Evolutionary conservation across 2,329 filamentous ascomycete species (phyloP).

Genomic region (Meredithiella fracta): DNA sequence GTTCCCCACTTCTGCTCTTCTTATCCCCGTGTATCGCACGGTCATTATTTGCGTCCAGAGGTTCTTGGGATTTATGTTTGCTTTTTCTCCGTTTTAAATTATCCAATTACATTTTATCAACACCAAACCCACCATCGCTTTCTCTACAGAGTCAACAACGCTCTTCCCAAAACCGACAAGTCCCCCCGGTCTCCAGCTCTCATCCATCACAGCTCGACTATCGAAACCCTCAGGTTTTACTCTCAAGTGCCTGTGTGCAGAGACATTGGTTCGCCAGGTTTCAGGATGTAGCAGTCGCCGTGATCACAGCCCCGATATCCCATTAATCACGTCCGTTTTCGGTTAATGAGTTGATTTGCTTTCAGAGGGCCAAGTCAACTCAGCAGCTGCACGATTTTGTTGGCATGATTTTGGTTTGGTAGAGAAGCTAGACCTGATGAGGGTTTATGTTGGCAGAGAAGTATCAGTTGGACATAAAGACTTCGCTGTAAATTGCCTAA

Average conservation of each 20-base stretch:
- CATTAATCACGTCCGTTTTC: background rate
- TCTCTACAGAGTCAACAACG: background rate
- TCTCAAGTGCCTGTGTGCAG: background rate
- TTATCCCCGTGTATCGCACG: too few species aligned
- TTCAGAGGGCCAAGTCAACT: background rate
- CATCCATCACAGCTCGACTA: too few species aligned
- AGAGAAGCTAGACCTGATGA: too few species aligned
- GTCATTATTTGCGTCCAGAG: too few species aligned
- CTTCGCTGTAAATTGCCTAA: too few species aligned
- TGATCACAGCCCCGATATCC: background rate
- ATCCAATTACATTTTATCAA: background rate
- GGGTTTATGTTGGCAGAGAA: background rate
- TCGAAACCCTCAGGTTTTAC: too few species aligned
- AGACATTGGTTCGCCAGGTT: background rate
- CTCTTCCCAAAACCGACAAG: background rate
- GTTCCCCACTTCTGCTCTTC: too few species aligned
- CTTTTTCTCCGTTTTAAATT: background rate
- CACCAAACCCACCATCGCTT: background rate
- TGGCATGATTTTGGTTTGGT: background rate
- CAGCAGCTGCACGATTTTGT: background rate
- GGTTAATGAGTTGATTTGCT: background rate
- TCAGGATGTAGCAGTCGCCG: slow-evolving; percentile 5
- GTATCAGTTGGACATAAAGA: background rate
- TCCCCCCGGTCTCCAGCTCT: background rate
- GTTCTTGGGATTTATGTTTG: background rate